Evolutionary conservation across 2,329 filamentous ascomycete species (phyloP).

Genomic region (Didymella pomorum): DNA sequence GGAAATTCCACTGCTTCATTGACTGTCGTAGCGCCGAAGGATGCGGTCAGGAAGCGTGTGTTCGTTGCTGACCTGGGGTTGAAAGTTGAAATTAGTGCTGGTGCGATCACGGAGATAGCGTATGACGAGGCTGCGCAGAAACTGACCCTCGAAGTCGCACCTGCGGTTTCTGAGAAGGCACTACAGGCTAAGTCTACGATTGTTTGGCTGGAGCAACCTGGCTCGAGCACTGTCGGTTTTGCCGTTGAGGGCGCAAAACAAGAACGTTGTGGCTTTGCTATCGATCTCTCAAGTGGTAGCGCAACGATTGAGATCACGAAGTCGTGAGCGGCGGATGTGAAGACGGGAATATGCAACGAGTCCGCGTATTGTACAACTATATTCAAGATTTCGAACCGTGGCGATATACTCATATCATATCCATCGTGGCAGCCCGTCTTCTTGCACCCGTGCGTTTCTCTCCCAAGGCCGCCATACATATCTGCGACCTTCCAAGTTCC

Average conservation of each 20-base stretch:
- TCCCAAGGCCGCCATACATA: neutral
- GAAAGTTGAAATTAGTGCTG: conserved; percentile 35
- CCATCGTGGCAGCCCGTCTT: neutral
- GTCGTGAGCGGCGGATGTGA: neutral
- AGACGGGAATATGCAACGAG: too few species aligned
- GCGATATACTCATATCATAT: neutral
- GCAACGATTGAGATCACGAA: conserved; percentile 24
- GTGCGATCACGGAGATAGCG: conserved; percentile 27
- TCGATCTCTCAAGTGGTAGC: conserved; percentile 25
- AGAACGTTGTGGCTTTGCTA: conserved; percentile 28
- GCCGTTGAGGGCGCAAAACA: conserved; percentile 21
- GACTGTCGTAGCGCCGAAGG: conserved; percentile 52
- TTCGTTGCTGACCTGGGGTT: conserved; percentile 60
- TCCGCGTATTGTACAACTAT: too few species aligned
- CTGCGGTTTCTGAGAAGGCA: conserved; percentile 17
- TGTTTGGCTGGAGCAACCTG: conserved; percentile 31
- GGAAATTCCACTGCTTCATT: conserved; percentile 29
- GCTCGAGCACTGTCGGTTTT: conserved; percentile 12
- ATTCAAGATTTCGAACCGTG: too few species aligned
- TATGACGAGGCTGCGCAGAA: conserved; percentile 19
- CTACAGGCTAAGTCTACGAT: conserved; percentile 28
- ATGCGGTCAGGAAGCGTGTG: conserved; percentile 58
- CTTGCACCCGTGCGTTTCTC: neutral
- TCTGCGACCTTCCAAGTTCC: neutral
- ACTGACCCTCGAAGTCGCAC: conserved; percentile 22